Conservation (phyloP, 169 alveolate species). For the Theileria sp. region DNA sequence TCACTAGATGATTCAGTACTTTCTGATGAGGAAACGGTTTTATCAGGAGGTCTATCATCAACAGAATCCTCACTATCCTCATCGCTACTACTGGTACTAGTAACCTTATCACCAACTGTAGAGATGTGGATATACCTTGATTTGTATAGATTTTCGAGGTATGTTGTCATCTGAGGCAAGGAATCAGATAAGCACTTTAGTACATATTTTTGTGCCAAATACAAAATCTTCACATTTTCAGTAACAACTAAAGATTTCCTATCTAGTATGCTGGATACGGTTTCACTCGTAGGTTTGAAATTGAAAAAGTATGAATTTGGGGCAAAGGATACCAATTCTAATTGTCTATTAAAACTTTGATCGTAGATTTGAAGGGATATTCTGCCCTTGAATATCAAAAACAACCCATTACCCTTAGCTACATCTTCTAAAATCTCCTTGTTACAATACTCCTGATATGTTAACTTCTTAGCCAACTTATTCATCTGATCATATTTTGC, state of each 20-base stretch:
- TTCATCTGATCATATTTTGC: slow-evolving; percentile 17
- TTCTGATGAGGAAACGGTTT: neutral
- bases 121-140: neutral
- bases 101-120: neutral
- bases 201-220: slow-evolving; percentile 13
- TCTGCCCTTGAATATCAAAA: slow-evolving; percentile 40
- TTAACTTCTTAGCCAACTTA: neutral
- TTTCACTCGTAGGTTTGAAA: neutral
- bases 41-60: neutral
- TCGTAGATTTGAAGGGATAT: slow-evolving; percentile 25
- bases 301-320: slow-evolving; percentile 40
- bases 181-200: neutral
- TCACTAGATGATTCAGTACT: neutral
- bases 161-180: neutral
- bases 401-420: slow-evolving; percentile 2
- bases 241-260: slow-evolving; percentile 46
- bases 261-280: slow-evolving; percentile 3
- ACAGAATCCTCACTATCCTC: neutral
- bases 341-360: neutral
- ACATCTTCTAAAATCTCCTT: slow-evolving; percentile 39
- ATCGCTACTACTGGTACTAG: neutral
- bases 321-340: slow-evolving; percentile 32
- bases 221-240: slow-evolving; percentile 18
- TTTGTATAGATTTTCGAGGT: slow-evolving; percentile 23
- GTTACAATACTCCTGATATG: slow-evolving; percentile 21